Evolutionary conservation across 257 asterid species (phyloP), one percentile per base, ranked within the genome.

Genomic region (Solanum megistacrolobum): DNA sequence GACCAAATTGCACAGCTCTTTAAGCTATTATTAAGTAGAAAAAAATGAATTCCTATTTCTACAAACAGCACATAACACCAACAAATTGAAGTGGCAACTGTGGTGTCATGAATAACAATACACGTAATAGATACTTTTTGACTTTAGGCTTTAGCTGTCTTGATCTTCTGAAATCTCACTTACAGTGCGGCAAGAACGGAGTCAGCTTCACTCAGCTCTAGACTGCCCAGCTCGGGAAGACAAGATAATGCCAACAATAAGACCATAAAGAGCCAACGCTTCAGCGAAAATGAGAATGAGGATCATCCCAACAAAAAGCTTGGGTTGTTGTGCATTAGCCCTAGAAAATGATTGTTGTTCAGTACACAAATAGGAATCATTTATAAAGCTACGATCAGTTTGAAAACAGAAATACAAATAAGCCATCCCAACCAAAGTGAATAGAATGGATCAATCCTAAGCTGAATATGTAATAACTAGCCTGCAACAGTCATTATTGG

Each of bases 211-310:
- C 88, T 93, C 95, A 36, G 95, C 95, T 89, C 97, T 92, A 39
- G 97, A 94, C 88, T 94, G 97, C 87, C 95, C 97, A 62, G 97
- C 97, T 68, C 97, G 90, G 12, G 97, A 94, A 88, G 95, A 94
- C 94, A 94, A 89, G 83, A 94, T 94, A 62, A 94, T 94, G 86
- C 97, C 97, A 20, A 94, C 95, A 89, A 93, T 94, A 36, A 94
- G 95, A 71, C 97, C 97, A 23, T 94, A 94, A 62, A 94, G 95
- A 13, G 95, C 97, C 92, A 94, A 81, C 72, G 97, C 97, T 92
- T 94, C 97, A 66, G 95, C 97, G 23, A 94, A 94, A 88, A 94
- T 94, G 87, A 94, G 96, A 92, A 94, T 94, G 71, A 94, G 96
- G 90, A 94, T 94, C 97, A 94, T 93, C 76, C 97, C 95, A 34